phyloP scores from a whole-genome alignment of 2,329 filamentous ascomycete genomes.

The Colletotrichum cordylinicola region DNA sequence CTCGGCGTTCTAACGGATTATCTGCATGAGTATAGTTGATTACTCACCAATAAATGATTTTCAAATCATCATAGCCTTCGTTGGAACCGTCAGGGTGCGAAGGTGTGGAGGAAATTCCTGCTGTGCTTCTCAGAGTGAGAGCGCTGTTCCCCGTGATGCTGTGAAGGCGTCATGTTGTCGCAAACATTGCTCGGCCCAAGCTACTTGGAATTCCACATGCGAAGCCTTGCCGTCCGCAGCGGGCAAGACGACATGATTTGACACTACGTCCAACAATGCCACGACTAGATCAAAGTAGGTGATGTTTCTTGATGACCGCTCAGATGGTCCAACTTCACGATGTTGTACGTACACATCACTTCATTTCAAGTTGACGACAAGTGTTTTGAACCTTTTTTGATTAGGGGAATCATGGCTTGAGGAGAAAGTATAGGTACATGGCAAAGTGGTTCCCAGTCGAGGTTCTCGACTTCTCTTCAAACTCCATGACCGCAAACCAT shows the following conservation, averaged over 20 bases:
- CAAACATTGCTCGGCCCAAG: neutral
- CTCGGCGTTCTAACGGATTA: conserved; percentile 9
- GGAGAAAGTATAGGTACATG: conserved; percentile 16
- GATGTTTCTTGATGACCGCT: too few species aligned
- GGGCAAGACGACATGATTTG: too few species aligned
- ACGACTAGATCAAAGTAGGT: too few species aligned
- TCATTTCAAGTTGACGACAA: neutral
- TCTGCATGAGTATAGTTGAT: neutral
- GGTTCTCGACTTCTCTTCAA: neutral
- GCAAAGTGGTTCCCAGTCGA: neutral
- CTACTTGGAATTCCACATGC: fast-evolving
- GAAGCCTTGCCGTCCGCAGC: too few species aligned
- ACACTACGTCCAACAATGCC: neutral
- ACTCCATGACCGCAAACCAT: conserved; percentile 19
- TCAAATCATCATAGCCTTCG: conserved; percentile 18
- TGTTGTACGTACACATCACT: too few species aligned
- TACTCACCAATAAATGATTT: conserved; percentile 17
- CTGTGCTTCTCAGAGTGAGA: neutral
- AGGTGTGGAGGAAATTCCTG: conserved; percentile 19
- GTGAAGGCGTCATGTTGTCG: neutral
- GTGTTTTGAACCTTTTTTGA: neutral
- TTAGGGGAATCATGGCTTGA: conserved; percentile 5
- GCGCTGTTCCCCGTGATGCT: neutral
- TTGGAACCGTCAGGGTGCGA: conserved; percentile 22
- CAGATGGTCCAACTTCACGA: too few species aligned